Percentiles rank a stretch among this genome's conserved stretches.
phyloP scores from a whole-genome alignment of 345 rosid genomes.

The Conringia planisiliqua region DNA sequence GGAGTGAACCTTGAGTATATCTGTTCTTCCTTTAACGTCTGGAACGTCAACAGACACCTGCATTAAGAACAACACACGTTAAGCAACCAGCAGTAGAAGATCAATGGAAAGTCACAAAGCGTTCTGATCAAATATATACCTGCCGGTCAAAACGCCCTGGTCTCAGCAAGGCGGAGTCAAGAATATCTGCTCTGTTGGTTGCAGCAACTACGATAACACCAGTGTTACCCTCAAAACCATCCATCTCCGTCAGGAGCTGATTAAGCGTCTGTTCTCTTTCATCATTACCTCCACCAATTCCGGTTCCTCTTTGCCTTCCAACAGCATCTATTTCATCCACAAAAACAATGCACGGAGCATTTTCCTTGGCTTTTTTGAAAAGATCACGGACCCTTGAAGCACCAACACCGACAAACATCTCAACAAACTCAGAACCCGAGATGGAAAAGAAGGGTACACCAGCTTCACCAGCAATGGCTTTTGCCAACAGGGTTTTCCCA shows the following conservation, averaged over 20 bases:
- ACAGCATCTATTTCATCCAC: slow-evolving; percentile 98
- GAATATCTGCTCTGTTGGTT: slow-evolving; percentile 88
- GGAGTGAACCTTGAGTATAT: slow-evolving; percentile 83
- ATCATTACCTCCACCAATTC: slow-evolving; percentile 94
- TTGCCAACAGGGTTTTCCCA: slow-evolving; percentile 92
- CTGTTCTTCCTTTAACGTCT: slow-evolving; percentile 82
- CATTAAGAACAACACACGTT: slow-evolving; percentile 15
- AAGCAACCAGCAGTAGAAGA: slow-evolving; percentile 26
- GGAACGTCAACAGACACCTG: slow-evolving; percentile 97
- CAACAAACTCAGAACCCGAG: slow-evolving; percentile 94
- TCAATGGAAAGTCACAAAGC: background rate
- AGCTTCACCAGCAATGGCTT: slow-evolving; percentile 98
- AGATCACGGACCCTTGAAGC: slow-evolving; percentile 95
- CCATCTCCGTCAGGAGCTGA: slow-evolving; percentile 94
- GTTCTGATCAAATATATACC: slow-evolving; percentile 29
- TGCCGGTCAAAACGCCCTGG: slow-evolving; percentile 97
- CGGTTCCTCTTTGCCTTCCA: slow-evolving; percentile 92
- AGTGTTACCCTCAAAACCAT: slow-evolving; percentile 93
- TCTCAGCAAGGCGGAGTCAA: slow-evolving; percentile 85
- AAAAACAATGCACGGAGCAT: slow-evolving; percentile 93
- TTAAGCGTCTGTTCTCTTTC: slow-evolving; percentile 94
- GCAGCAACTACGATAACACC: slow-evolving; percentile 94
- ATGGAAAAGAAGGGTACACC: slow-evolving; percentile 97
- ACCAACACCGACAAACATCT: slow-evolving; percentile 99
- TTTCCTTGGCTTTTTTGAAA: slow-evolving; percentile 88